Evolutionary conservation across 345 rosid species (phyloP).

Genomic region (Mangifera indica): DNA sequence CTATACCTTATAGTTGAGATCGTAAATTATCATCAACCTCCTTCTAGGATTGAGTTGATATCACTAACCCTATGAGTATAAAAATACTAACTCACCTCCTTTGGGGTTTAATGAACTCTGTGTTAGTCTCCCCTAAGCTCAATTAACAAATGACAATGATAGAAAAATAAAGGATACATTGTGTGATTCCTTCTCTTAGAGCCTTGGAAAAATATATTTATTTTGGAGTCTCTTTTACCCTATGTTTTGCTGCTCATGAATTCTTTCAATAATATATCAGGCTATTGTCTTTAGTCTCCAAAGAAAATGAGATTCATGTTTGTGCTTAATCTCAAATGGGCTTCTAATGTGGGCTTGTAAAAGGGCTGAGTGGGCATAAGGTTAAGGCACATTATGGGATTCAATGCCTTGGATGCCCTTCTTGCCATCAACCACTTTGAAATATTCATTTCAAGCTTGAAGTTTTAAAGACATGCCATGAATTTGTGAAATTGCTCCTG

Average conservation of each 20-base stretch:
- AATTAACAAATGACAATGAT: too few relatives aligned
- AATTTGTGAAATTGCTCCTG: conserved; percentile 86
- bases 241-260: conserved; percentile 41
- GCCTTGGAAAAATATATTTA: too few relatives aligned
- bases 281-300: conserved; percentile 47
- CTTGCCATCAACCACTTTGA: conserved; percentile 91
- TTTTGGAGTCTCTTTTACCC: conserved; percentile 39
- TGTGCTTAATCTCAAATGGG: conserved; percentile 36
- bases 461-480: conserved; percentile 77
- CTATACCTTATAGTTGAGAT: too few relatives aligned
- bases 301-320: conserved; percentile 54
- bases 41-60: too few relatives aligned
- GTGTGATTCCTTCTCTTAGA: too few relatives aligned
- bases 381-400: conserved; percentile 59
- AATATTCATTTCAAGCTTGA: conserved; percentile 59
- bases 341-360: conserved; percentile 41
- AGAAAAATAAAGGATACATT: too few relatives aligned
- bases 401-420: conserved; percentile 58
- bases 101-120: too few relatives aligned
- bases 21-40: too few relatives aligned
- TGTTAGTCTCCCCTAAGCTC: too few relatives aligned
- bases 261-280: conserved; percentile 60
- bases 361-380: conserved; percentile 53
- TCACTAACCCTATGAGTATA: too few relatives aligned
- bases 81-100: too few relatives aligned